Evolutionary conservation across 208 protist genomes (phyloP), one percentile per base, ranked within the genome.

Genomic region (Porcisia hertigi): DNA sequence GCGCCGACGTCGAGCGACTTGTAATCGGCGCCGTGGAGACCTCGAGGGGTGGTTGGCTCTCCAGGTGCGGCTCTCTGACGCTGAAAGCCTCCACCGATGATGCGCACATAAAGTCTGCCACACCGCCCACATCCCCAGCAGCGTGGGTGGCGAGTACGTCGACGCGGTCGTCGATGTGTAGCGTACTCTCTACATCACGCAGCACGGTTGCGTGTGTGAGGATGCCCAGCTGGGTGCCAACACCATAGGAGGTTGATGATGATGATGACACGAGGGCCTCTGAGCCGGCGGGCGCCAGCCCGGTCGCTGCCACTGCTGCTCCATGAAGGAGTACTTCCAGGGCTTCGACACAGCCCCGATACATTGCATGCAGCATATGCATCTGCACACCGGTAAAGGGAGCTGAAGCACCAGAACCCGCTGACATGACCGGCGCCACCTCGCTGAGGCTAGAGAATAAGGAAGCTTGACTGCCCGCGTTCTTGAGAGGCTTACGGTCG

Each of bases 301-400:
- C 66, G 3, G 71, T 81, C 62, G 64, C 45, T 36, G 69, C 65
- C 67, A 82, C 54, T 14, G 77, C 77, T 1, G 77, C 77, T 11
- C 71, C 77, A 69, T 82, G 77, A 20, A 82, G 45, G 1, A 82
- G 77, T 54, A 82, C 67, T 41, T 77, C 77, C 59, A 82, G 72
- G 23, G 57, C 57, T 49, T 82, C 77, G 20, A 82, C 72, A 41
- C 77, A 77, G 66, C 73, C 57, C 39, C 67, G 77, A 71, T 77
- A 82, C 39, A 77, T 65, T 1, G 60, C 34, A 2, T 77, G 77
- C 59, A 74, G 16, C 18, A 25, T 41, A 47, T 72, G 77, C 39
- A 63, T 23, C 36, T 71, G 71, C 55, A 20, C 18, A 7, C 53
- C 71, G 36, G 54, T 49, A 7, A 80, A 54, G 0, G 63, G 34